phyloP scores from a whole-genome alignment of 257 asterid species.

The Scutellaria minor region DNA sequence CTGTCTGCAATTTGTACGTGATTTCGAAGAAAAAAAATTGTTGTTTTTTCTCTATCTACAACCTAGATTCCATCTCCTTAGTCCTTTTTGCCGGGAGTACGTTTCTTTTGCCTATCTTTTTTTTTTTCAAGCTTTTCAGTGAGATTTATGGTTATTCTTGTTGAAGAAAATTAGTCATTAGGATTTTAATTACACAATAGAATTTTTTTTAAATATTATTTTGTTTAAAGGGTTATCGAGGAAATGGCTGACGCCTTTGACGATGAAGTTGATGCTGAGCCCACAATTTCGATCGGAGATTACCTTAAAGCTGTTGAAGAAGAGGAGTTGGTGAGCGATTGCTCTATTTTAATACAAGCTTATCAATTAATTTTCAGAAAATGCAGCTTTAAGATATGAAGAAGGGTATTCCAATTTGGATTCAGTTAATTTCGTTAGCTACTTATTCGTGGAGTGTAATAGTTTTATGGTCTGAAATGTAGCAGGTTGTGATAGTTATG shows the following conservation, averaged over 20 bases:
- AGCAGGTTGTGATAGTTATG: background rate
- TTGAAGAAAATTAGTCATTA: background rate
- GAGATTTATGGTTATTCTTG: background rate
- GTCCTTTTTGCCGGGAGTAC: too few relatives aligned
- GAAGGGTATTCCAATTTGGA: background rate
- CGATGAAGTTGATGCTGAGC: slow-evolving; percentile 59
- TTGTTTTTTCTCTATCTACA: background rate
- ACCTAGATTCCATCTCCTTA: background rate
- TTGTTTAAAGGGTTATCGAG: slow-evolving; percentile 23
- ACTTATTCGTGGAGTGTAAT: background rate
- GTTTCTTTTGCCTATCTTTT: too few relatives aligned
- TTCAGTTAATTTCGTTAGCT: too few relatives aligned
- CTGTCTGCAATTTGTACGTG: background rate
- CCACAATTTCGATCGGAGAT: slow-evolving; percentile 68
- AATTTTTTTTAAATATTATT: background rate
- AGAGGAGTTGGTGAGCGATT: slow-evolving; percentile 61
- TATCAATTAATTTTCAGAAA: background rate
- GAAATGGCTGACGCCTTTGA: slow-evolving; percentile 40
- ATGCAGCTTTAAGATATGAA: background rate
- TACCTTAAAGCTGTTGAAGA: slow-evolving; percentile 74
- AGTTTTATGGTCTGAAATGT: background rate
- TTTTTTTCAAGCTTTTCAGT: background rate
- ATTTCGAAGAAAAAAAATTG: background rate
- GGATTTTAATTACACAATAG: background rate
- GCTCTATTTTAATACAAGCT: background rate